Base-by-base conservation (phyloP, 1,284 basidiomycete genomes). In the Rhodofomes roseus region DNA sequence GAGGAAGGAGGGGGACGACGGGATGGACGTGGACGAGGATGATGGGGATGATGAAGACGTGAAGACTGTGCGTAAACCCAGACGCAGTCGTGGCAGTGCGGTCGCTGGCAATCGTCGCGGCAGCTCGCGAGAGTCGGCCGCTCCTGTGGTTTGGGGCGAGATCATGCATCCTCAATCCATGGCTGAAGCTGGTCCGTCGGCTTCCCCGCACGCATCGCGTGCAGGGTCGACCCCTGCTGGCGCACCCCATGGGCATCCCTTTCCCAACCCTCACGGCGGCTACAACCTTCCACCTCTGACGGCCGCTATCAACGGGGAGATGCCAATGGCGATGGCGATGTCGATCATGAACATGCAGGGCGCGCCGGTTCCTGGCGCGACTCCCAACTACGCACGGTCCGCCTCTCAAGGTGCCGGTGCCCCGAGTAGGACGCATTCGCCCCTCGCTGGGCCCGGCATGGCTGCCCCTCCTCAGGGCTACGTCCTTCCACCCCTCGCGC, bases 351-450 rank as follows among this genome's bases (percentile, higher is more conserved):
- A 70, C 55, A 71, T 71, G 55, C 71, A 73, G 58, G 63, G 60
- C 44, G 61, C 70, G 44, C 71, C 76, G 54, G 70, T 76, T 57
- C 61, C 60, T 34, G 68, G 70, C 62, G 68, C 73, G 60, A 68
- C 63, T 34, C 75, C 83, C 58, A 81, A 81, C 67, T 86, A 87
- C 69, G 76, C 84, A 62, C 80, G 84, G 64, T 81, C 84, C 51
- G 78, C 82, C 59, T 84, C 82, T 81, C 81, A 34, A 64, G 67
- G 60, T 62, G 62, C 40, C 23, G 68, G 65, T 11, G 68, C 67
- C 8, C 87, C 87, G 7, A 88, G 85, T 71, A 76, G 87, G 65
- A 86, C 86, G 52, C 86, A 89, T 67, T 89, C 87, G 41, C 87
- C 87, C 46, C 71, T 85, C 65, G 78, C 70, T 1, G 69, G 70